phyloP scores from a whole-genome alignment of 169 alveolate genomes.

The Pseudocohnilembus persalinus region DNA sequence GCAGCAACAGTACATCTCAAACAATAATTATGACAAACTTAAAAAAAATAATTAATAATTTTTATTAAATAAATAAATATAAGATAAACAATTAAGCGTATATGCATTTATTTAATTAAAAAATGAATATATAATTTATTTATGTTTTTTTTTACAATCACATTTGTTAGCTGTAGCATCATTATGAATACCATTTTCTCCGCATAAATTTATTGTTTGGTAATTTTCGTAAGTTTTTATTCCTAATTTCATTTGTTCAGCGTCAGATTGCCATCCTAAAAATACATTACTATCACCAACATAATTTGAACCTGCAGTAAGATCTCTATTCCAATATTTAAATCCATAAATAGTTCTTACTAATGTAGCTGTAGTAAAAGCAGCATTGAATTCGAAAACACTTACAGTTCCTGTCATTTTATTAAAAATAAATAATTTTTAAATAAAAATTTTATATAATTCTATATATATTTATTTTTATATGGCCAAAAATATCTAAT shows the following conservation, averaged over 20 bases:
- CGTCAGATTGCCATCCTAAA: background rate
- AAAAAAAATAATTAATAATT: no score
- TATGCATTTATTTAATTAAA: no score
- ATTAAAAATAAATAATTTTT: no score
- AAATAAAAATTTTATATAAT: no score
- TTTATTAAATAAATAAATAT: no score
- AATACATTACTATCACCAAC: background rate
- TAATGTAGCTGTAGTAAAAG: background rate
- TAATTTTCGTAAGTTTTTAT: no score
- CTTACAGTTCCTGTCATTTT: no score
- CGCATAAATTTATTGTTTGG: background rate
- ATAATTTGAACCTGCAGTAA: background rate
- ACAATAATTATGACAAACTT: background rate
- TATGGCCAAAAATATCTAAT: no score
- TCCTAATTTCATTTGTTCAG: background rate
- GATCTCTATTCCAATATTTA: background rate
- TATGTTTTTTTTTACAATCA: no score
- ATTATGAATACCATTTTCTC: background rate
- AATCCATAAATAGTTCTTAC: background rate
- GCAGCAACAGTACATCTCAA: background rate
- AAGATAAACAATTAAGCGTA: no score
- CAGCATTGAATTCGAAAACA: background rate
- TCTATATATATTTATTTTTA: no score
- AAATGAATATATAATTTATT: no score
- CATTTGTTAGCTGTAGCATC: background rate